These are phyloP conservation scores for Cunninghamia lanceolata DNA, from an alignment of 75 land plant genomes.

Conservation along the genomic window DNA sequence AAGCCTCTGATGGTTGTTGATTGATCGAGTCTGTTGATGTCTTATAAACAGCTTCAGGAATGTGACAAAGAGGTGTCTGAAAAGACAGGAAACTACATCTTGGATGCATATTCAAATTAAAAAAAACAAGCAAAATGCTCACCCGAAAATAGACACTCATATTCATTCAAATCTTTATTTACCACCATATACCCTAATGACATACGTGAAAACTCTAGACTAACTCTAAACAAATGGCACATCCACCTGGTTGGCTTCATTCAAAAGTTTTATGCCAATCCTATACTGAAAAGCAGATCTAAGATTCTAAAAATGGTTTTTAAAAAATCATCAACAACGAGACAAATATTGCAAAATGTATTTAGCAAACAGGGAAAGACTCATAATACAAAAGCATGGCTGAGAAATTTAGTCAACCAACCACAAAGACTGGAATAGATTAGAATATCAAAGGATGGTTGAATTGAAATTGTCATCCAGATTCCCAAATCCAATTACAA, in stretches of 20 bases:
- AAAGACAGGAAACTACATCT: not conserved
- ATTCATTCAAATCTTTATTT: too few species aligned
- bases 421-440: not conserved
- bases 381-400: not conserved
- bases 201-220: not conserved
- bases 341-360: not conserved
- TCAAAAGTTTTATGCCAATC: too few species aligned
- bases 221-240: not conserved
- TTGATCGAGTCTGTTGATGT: too few species aligned
- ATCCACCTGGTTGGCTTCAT: not conserved
- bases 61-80: constrained; percentile 80
- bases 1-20: too few species aligned
- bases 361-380: not conserved
- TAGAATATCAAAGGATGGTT: too few species aligned
- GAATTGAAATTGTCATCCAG: too few species aligned
- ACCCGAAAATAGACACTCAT: not conserved
- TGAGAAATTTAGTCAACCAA: not conserved
- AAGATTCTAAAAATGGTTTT: not conserved
- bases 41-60: too few species aligned
- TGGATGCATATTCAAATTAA: not conserved
- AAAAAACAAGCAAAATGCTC: not conserved
- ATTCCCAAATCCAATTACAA: not conserved
- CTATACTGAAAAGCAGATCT: not conserved
- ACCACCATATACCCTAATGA: not conserved
- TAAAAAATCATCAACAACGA: not conserved